Conservation (phyloP, 805 yeast genomes). For the Candida lessepsii region DNA sequence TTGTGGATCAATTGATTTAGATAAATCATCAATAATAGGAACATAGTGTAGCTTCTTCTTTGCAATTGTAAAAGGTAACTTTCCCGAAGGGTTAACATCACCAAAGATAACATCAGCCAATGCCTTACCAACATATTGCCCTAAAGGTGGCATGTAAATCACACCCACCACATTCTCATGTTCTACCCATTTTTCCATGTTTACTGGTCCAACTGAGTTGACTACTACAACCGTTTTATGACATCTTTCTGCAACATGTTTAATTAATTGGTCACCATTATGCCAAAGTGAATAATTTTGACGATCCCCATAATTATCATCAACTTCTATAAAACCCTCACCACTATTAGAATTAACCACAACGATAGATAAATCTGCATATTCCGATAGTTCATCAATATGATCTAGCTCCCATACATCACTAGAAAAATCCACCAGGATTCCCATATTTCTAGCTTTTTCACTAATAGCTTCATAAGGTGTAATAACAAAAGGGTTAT, state of each 20-base stretch:
- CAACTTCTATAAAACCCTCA: slow-evolving; percentile 58
- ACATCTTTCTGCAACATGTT: slow-evolving; percentile 48
- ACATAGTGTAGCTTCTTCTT: slow-evolving; percentile 47
- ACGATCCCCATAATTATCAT: slow-evolving; percentile 59
- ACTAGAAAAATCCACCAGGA: slow-evolving; percentile 43
- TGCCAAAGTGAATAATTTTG: slow-evolving; percentile 55
- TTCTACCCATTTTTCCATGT: slow-evolving; percentile 57
- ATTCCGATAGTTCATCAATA: slow-evolving; percentile 45
- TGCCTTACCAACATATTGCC: slow-evolving; percentile 57
- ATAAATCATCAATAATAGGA: slow-evolving; percentile 40
- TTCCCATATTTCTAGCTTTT: slow-evolving; percentile 45
- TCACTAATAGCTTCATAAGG: slow-evolving; percentile 55
- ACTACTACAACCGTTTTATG: slow-evolving; percentile 57
- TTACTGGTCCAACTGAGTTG: slow-evolving; percentile 60
- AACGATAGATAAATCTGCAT: slow-evolving; percentile 53
- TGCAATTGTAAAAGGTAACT: slow-evolving; percentile 63
- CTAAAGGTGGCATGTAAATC: slow-evolving; percentile 54
- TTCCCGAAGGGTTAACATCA: slow-evolving; percentile 61
- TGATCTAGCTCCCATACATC: slow-evolving; percentile 48
- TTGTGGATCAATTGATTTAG: slow-evolving; percentile 33
- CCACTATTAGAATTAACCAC: slow-evolving; percentile 56
- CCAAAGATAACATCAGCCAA: slow-evolving; percentile 60
- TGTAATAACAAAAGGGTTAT: slow-evolving; percentile 54
- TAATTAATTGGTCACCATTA: slow-evolving; percentile 54
- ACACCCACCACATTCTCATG: slow-evolving; percentile 59